Evolutionary conservation across 2,329 filamentous ascomycete species (phyloP), one percentile per base, ranked within the genome.

Genomic region (Sclerotinia nivalis): DNA sequence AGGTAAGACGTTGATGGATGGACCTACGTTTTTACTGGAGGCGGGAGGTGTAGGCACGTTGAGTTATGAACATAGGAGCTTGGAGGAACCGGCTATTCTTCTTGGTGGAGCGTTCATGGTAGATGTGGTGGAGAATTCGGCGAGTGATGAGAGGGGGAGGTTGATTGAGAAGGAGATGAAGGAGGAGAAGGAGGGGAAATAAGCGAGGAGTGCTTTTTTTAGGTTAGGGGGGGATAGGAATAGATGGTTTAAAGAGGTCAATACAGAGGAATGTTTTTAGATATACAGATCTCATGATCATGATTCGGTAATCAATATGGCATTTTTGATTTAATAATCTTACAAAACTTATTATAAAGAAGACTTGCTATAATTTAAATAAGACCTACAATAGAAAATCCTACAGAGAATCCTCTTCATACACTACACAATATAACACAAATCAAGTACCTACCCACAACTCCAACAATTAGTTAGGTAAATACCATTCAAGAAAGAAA

Each of bases 11-110:
- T 83, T 97, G 70, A 86, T 88, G 68, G 89, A 93, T 73, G 77
- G 91, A 10, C 91, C 93, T 52, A 87, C 89, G 8, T 88, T 97
- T 78, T 84, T 97, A 72, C 82, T 97, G n/a, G 94, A 97, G 79
- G 91, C 93, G 8, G 93, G 93, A n/a, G 93, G 92, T 74, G 89
- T 96, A 1, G 92, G 91, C 0, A 92, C 91, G 2, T 78, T 96
- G 75, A 95, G 91, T 80, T 96, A 96, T 78, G 92, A 96, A 75
- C 92, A 96, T 80, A 85, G 91, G 75, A 92, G 80, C 74, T 86
- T 96, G 68, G 81, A 93, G 2, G 92, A 96, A 80, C 93, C 92
- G 2, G 93, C 92, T 0, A 90, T 96, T 66, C 82, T 95, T 45
- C 84, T 96, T 1, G 92, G 92, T 18, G 89, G 92, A 71, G 88